Evolutionary conservation across 495 filamentous ascomycete genomes (phyloP).

Genomic region (Neurospora discreta): DNA sequence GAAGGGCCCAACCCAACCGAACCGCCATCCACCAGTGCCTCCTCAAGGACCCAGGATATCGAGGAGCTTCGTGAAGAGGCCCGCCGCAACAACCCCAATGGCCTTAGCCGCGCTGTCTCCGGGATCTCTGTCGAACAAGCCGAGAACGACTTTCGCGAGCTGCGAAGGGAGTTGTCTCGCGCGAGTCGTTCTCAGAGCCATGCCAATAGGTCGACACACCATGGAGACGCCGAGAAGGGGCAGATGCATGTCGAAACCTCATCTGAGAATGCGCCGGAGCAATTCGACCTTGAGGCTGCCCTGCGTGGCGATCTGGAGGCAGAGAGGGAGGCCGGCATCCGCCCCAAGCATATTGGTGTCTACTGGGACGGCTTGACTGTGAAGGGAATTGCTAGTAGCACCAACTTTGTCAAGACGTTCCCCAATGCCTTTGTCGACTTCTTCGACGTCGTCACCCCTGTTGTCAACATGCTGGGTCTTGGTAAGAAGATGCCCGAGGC

Average conservation of each 20-base stretch:
- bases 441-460: conserved; percentile 55
- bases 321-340: conserved; percentile 67
- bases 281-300: conserved; percentile 60
- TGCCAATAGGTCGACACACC: conserved; percentile 10
- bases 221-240: conserved; percentile 33
- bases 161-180: conserved; percentile 60
- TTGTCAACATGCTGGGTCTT: conserved; percentile 45
- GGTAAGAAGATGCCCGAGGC: conserved; percentile 53
- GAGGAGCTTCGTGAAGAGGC: conserved; percentile 36
- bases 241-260: conserved; percentile 40
- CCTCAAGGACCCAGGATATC: conserved; percentile 24
- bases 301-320: conserved; percentile 56
- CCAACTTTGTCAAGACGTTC: conserved; percentile 72
- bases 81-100: conserved; percentile 40
- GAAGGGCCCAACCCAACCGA: background rate
- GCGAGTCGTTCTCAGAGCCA: conserved; percentile 28
- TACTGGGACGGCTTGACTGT: conserved; percentile 72
- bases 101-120: conserved; percentile 28
- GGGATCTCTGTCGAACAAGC: conserved; percentile 63
- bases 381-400: conserved; percentile 62
- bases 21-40: conserved; percentile 24
- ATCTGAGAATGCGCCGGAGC: conserved; percentile 38
- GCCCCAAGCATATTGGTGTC: conserved; percentile 67
- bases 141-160: conserved; percentile 64
- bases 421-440: conserved; percentile 71